Evolutionary conservation across 2,329 filamentous ascomycete genomes (phyloP).

Genomic region (Colletotrichum paranaense): DNA sequence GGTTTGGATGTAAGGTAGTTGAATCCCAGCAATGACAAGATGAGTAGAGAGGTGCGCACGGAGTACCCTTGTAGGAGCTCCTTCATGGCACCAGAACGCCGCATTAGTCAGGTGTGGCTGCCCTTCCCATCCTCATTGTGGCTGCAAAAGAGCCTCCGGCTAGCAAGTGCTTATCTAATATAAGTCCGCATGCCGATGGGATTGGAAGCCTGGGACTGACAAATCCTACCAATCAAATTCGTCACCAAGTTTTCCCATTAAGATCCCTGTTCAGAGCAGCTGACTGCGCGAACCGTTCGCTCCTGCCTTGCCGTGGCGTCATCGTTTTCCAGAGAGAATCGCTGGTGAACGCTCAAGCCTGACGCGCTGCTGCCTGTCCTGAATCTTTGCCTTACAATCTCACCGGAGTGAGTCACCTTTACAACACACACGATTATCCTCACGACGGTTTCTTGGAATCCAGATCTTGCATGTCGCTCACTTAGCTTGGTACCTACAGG

Average conservation of each 20-base stretch:
- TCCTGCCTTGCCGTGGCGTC: slow-evolving; percentile 32
- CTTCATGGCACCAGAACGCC: background rate
- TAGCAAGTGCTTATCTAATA: background rate
- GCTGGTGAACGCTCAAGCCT: background rate
- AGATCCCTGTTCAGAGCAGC: slow-evolving; percentile 24
- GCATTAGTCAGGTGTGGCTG: slow-evolving; percentile 20
- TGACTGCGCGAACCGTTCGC: slow-evolving; percentile 27
- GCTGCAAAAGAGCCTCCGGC: background rate
- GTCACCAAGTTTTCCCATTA: slow-evolving; percentile 3
- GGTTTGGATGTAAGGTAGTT: background rate
- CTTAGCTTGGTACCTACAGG: background rate
- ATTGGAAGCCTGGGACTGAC: background rate
- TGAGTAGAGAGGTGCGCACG: background rate
- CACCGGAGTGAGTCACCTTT: background rate
- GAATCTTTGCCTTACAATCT: background rate
- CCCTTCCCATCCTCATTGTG: background rate
- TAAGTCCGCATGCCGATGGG: background rate
- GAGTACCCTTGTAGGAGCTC: background rate
- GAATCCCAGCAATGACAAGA: background rate
- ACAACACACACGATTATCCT: background rate
- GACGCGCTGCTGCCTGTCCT: slow-evolving; percentile 12
- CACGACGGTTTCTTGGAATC: background rate
- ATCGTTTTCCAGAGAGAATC: slow-evolving; percentile 12
- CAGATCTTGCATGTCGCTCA: background rate
- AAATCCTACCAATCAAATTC: slow-evolving; percentile 1